Percentiles rank a stretch among this genome's conserved stretches.
Conservation (phyloP, 2,329 filamentous ascomycete genomes). For the Xylaria sp. region DNA sequence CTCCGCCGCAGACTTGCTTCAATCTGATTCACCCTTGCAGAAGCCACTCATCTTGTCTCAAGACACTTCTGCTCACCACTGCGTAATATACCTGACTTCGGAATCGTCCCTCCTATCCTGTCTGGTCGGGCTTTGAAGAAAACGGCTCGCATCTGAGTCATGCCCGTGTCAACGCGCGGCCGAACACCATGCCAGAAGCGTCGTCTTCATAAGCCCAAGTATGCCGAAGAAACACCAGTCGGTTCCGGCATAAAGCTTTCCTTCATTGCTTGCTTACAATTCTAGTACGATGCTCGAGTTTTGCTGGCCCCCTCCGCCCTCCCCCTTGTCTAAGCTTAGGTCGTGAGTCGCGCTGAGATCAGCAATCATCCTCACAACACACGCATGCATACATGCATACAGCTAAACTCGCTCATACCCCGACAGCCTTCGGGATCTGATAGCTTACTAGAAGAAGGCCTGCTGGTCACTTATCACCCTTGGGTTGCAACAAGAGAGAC, state of each 20-base stretch:
- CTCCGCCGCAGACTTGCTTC: slow-evolving; percentile 1
- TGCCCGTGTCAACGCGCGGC: slow-evolving; percentile 2
- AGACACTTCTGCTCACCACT: not conserved
- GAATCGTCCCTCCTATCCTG: slow-evolving; percentile 1
- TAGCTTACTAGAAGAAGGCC: slow-evolving; percentile 15
- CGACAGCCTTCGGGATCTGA: slow-evolving; percentile 1
- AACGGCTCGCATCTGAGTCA: slow-evolving; percentile 19
- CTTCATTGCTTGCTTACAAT: slow-evolving; percentile 10
- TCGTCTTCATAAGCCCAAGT: slow-evolving; percentile 4
- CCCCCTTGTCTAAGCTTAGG: not conserved
- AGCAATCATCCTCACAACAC: not conserved
- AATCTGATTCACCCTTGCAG: slow-evolving; percentile 4
- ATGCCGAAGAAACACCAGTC: slow-evolving; percentile 9
- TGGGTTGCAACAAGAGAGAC: slow-evolving; percentile 7
- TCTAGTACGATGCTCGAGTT: no score
- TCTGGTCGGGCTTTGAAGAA: not conserved
- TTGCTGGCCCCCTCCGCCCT: slow-evolving; percentile 1
- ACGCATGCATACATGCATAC: no score
- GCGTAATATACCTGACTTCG: not conserved
- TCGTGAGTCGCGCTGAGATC: not conserved
- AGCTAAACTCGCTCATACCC: not conserved
- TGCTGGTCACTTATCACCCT: slow-evolving; percentile 7
- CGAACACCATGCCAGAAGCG: not conserved
- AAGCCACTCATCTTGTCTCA: slow-evolving; percentile 5
- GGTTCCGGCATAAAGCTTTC: slow-evolving; percentile 11